Conservation (phyloP, 768 basidiomycete genomes). For the Exsudoporus frostii region DNA sequence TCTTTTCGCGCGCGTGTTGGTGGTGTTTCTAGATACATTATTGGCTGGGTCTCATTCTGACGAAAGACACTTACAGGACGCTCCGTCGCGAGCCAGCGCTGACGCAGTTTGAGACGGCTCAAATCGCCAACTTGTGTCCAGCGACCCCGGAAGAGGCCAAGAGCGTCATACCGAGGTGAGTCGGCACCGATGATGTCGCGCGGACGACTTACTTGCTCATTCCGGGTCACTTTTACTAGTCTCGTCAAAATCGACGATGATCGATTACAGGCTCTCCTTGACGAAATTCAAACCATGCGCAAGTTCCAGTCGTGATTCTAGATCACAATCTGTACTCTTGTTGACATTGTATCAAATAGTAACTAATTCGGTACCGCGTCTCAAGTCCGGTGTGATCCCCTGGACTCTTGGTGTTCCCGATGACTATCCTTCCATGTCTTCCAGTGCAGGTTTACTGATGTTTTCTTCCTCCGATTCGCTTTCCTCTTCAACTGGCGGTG, state of each 20-base stretch:
- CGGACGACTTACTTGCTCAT: not conserved
- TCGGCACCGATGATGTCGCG: not conserved
- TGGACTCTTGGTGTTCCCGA: not conserved
- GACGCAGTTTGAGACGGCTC: constrained; percentile 89
- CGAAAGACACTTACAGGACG: constrained; percentile 44
- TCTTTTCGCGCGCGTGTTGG: not conserved
- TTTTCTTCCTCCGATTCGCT: constrained; percentile 44
- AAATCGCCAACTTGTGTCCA: constrained; percentile 89
- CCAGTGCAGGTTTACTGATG: constrained; percentile 42
- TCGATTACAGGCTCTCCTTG: constrained; percentile 71
- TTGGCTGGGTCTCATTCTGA: not conserved
- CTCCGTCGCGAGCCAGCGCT: constrained; percentile 74
- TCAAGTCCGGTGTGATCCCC: not conserved
- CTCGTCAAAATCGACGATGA: constrained; percentile 89
- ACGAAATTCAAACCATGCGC: constrained; percentile 87
- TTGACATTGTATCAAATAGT: constrained; percentile 3
- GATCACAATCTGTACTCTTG: not conserved
- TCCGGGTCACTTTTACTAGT: constrained; percentile 34
- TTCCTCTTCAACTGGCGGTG: constrained; percentile 32
- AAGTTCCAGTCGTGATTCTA: constrained; percentile 73
- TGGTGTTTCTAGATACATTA: not conserved
- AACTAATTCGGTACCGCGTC: not conserved
- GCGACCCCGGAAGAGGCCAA: constrained; percentile 88
- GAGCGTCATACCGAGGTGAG: constrained; percentile 83
- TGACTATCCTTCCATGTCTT: constrained; percentile 47